Evolutionary conservation across 371 early-diverging fungal genomes (phyloP).

Genomic region (Syncephalis fuscata): DNA sequence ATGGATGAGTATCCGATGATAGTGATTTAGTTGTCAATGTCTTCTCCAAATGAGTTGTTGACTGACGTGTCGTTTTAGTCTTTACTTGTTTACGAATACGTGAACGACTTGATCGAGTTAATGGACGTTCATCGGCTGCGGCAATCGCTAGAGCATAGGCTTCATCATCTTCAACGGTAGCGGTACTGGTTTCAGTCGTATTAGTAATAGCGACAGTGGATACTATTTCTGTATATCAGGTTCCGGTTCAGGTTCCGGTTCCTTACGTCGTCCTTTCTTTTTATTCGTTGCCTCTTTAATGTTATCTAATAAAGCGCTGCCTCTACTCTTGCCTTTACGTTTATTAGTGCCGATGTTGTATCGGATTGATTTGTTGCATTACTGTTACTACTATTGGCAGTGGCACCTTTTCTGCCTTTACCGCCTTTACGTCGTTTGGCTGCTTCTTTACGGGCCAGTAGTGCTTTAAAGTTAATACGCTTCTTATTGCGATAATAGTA

Average conservation of each 20-base stretch:
- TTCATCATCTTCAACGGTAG: conserved; percentile 12
- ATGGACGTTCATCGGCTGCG: conserved; percentile 7
- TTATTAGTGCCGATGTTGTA: conserved; percentile 12
- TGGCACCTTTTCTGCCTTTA: not conserved
- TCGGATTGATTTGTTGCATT: conserved; percentile 7
- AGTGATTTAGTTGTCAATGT: too few species aligned
- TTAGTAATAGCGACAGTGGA: not conserved
- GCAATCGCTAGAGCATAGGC: conserved; percentile 6
- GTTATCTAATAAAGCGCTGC: conserved; percentile 39
- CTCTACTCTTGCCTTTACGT: conserved; percentile 26
- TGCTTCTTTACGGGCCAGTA: conserved; percentile 16
- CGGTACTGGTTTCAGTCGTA: conserved; percentile 10
- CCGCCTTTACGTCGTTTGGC: conserved; percentile 5
- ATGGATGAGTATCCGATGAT: too few species aligned
- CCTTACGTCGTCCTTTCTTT: conserved; percentile 1
- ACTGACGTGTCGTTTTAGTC: not conserved
- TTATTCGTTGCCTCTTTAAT: conserved; percentile 39
- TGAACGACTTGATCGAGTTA: not conserved
- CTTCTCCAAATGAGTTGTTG: too few species aligned
- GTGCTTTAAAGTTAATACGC: conserved; percentile 55
- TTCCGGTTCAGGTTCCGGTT: conserved; percentile 10
- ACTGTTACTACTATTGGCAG: conserved; percentile 7
- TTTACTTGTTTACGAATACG: not conserved
- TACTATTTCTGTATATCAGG: too few species aligned
- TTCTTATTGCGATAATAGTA: conserved; percentile 86